A percentile compares a stretch with the other conserved stretches of the same genome.
phyloP scores from a whole-genome alignment of 83 land plant species.

The Diphasiastrum complanatum region DNA sequence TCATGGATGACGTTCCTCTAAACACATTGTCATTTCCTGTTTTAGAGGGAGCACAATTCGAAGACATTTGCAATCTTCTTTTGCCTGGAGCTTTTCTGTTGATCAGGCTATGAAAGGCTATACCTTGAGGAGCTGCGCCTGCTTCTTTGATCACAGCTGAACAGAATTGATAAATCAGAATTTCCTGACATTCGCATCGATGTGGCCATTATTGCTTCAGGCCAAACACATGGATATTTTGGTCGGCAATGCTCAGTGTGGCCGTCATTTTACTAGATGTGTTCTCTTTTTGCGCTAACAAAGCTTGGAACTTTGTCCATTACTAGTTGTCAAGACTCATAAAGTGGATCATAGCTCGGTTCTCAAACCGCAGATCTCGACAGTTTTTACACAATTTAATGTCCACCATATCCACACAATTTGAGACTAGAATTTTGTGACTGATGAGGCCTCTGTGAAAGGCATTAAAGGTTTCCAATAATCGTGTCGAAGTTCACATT shows the following conservation, averaged over 20 bases:
- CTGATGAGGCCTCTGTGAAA: background rate
- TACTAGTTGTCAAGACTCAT: slow-evolving; percentile 4
- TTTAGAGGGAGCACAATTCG: background rate
- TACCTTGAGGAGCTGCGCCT: background rate
- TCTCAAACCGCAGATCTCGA: background rate
- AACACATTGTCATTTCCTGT: background rate
- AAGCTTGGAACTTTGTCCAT: slow-evolving; percentile 7
- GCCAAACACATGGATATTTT: slow-evolving; percentile 5
- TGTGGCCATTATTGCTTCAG: slow-evolving; percentile 14
- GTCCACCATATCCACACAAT: slow-evolving; percentile 1
- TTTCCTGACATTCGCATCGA: slow-evolving; percentile 7
- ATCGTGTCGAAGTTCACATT: background rate
- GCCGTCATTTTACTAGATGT: background rate
- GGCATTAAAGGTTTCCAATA: background rate
- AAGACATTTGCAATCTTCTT: background rate
- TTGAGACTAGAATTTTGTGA: background rate
- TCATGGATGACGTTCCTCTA: background rate
- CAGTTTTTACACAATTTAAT: background rate
- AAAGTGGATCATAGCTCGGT: background rate
- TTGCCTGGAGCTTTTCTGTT: background rate
- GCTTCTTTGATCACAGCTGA: slow-evolving; percentile 1
- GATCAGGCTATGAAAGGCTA: background rate
- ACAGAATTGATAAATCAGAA: slow-evolving; percentile 10
- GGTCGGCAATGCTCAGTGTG: background rate
- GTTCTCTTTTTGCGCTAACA: slow-evolving; percentile 10